Base-by-base conservation (phyloP, 306 rosid species). In the Neltuma alba region DNA sequence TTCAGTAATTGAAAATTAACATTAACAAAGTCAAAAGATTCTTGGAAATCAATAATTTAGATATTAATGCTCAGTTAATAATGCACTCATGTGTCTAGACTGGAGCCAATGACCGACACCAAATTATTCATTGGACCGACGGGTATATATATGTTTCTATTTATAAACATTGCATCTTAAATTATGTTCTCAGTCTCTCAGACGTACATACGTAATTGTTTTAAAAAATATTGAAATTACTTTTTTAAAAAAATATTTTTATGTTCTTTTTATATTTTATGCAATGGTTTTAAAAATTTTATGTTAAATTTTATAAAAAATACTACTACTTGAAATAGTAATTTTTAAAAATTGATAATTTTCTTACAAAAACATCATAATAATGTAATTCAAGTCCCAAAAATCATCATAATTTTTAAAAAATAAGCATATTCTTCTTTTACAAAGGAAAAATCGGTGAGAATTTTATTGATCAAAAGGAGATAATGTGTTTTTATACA, bases 51-150 rank as follows among this genome's bases (percentile, higher is more conserved):
- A 75, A 85, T 15, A 70, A 70, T 69, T 68, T 10, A 37, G 37
- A 36, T 9, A 42, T 20, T 42, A 40, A 7, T n/a, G 5, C 38
- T 75, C 18, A 55, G 65, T 36, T 79, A 76, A 78, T 69, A 30
- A 72, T 63, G 34, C 55, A 75, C 45, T 42, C n/a, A 18, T 23
- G 34, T 23, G 36, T 33, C 2, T 4, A 7, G 25, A 54, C 30
- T n/a, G 4, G 36, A 33, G 36, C 2, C 36, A 33, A 0, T 21
- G 61, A 54, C 37, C 73, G 60, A 81, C 47, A 57, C 36, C 37
- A 45, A 79, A 74, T 77, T 82, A 78, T 74, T 31, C 61, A 54
- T n/a, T 54, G 13, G 21, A 21, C 30, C 61, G 61, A 21, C 58
- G 13, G 42, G 64, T 38, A 77, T 9, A 81, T 67, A 40, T 41